Base-by-base conservation (phyloP, 352 stramenopile species). In the Globisporangium mamillatum region DNA sequence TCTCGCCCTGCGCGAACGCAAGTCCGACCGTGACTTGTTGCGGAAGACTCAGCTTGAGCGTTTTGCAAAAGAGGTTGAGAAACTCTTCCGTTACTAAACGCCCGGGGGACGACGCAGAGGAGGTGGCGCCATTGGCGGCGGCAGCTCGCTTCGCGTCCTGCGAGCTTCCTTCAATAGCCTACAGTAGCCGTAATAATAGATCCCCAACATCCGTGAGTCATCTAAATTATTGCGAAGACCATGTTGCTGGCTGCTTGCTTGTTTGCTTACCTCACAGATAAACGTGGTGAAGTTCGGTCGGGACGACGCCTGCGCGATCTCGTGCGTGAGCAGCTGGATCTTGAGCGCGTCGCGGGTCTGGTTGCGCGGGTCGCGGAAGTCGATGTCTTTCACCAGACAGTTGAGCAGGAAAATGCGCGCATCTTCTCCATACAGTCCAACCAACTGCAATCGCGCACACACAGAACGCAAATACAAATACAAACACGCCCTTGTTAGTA, bases 361-460 rank as follows among this genome's bases (percentile, higher is more conserved):
- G 65, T 79, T 81, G 62, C 89, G 86, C 58, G 85, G 73, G 70
- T 97, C 88, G 34, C 89, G 88, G 72, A 97, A 97, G 71, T 96
- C 88, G 58, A 95, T 96, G 71, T 95, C 90, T 69, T 94, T 88
- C 48, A 97, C 89, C 50, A 97, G 79, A 69, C 89, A 97, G 77
- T 94, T 94, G 60, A 97, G 79, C 60, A 97, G 67, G 70, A 97
- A 97, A 71, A 97, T 92, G 29, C 90, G 87, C 57, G 91, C 88
- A 64, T 97, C 91, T 78, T 97, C 90, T 38, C 91, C 91, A 60
- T 97, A 97, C 24, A 97, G 79, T 34, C 90, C 89, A 58, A 97
- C 91, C 57, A 97, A 76, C 91, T 97, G 67, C 60, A 50, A 22
- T n/a, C 29, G 46, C 32, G 29, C 2, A n/a, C 10, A 61, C 9